Percentiles rank a stretch among this genome's conserved stretches.
phyloP scores from a whole-genome alignment of 108 stramenopile species.

The Mayamaea pseudoterrestris region DNA sequence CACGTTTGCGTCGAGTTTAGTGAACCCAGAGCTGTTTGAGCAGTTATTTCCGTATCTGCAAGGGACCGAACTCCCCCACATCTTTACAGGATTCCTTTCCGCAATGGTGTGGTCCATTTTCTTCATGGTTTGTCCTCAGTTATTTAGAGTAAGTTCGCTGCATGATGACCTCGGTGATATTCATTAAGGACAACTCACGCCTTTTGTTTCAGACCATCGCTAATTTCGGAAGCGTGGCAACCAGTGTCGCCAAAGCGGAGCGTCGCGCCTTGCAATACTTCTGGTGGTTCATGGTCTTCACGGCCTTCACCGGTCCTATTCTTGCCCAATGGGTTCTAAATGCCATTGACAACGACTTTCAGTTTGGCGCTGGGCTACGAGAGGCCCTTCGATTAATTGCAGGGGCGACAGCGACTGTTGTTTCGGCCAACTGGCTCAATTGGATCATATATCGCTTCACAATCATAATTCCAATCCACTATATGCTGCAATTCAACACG shows the following conservation, averaged over 20 bases:
- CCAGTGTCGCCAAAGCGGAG: slow-evolving; percentile 53
- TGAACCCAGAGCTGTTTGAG: slow-evolving; percentile 28
- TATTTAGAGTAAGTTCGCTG: no score
- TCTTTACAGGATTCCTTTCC: slow-evolving; percentile 47
- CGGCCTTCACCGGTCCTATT: slow-evolving; percentile 64
- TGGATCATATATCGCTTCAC: slow-evolving; percentile 70
- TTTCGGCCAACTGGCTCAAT: slow-evolving; percentile 72
- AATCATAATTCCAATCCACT: slow-evolving; percentile 54
- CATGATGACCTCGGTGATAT: no score
- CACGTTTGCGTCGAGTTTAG: slow-evolving; percentile 21
- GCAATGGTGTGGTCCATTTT: slow-evolving; percentile 56
- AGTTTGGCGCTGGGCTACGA: slow-evolving; percentile 24
- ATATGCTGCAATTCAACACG: slow-evolving; percentile 68
- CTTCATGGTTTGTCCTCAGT: slow-evolving; percentile 67
- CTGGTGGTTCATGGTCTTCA: slow-evolving; percentile 79
- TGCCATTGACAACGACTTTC: slow-evolving; percentile 33
- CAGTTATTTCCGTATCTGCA: slow-evolving; percentile 36
- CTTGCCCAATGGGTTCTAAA: slow-evolving; percentile 41
- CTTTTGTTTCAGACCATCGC: slow-evolving; percentile 76
- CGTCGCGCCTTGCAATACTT: slow-evolving; percentile 61
- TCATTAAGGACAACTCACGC: no score
- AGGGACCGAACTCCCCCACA: slow-evolving; percentile 14
- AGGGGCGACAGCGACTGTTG: slow-evolving; percentile 34
- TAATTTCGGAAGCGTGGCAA: slow-evolving; percentile 75
- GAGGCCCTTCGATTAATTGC: slow-evolving; percentile 38